Percentiles rank a stretch among this genome's conserved stretches.
Conservation (phyloP, 106 monocot species). For the Alisma plantagoaquatica region DNA sequence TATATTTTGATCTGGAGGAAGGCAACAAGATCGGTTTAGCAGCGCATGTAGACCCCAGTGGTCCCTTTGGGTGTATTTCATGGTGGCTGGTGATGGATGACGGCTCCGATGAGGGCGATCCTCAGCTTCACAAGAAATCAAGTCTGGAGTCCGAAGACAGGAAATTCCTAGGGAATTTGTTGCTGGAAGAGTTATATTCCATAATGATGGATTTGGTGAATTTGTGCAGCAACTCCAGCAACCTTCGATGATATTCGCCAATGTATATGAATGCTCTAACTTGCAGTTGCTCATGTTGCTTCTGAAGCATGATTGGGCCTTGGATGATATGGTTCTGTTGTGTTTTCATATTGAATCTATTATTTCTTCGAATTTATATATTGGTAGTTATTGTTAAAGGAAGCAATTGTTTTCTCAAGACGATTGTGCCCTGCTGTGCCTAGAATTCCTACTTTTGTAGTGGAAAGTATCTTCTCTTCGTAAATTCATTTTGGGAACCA, state of each 20-base stretch:
- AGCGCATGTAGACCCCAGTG: constrained; percentile 61
- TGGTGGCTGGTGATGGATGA: constrained; percentile 75
- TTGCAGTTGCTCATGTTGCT: no score
- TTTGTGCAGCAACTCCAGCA: constrained; percentile 30
- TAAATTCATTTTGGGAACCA: no score
- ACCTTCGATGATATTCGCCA: background rate
- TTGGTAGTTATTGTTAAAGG: no score
- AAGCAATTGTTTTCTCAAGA: no score
- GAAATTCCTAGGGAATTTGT: constrained; percentile 56
- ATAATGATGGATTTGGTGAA: constrained; percentile 68
- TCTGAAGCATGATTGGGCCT: no score
- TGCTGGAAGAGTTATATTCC: constrained; percentile 55
- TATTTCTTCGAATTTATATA: no score
- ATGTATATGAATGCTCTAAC: no score
- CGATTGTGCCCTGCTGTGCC: no score
- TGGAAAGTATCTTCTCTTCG: no score
- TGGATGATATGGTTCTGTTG: no score
- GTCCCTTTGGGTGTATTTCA: constrained; percentile 55
- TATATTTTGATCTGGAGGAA: constrained; percentile 59
- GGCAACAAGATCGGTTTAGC: constrained; percentile 60
- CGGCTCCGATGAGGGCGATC: constrained; percentile 15
- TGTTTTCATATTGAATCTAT: no score
- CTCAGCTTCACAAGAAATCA: background rate
- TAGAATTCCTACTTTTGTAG: no score
- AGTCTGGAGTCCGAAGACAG: constrained; percentile 19